phyloP scores from a whole-genome alignment of 768 basidiomycete species.

The Hygrocybe coccinea region DNA sequence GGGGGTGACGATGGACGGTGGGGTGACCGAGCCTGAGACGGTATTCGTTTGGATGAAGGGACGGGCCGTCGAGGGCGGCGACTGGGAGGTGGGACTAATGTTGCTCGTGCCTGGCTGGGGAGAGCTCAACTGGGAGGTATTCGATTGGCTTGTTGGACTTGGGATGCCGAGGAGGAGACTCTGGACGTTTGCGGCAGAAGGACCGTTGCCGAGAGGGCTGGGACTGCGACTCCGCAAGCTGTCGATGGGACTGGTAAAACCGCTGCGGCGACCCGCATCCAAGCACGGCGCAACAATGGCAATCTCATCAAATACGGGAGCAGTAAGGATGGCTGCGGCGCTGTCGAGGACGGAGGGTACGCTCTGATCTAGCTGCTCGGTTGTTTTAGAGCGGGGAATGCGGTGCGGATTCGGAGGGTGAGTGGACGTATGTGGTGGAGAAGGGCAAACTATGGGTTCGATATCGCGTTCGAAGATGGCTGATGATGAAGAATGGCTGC shows the following conservation, averaged over 20 bases:
- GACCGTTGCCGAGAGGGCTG: conserved; percentile 46
- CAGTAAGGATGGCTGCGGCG: conserved; percentile 68
- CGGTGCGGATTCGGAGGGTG: conserved; percentile 61
- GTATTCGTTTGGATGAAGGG: conserved; percentile 8
- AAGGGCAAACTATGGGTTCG: conserved; percentile 49
- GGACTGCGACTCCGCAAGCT: conserved; percentile 65
- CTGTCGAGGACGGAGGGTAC: conserved; percentile 83
- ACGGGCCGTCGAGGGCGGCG: neutral
- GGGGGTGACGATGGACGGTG: conserved; percentile 40
- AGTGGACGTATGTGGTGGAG: conserved; percentile 26
- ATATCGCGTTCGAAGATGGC: conserved; percentile 93
- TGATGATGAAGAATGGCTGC: conserved; percentile 70
- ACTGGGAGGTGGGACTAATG: neutral
- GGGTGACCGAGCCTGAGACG: conserved; percentile 10
- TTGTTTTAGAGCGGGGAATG: conserved; percentile 64
- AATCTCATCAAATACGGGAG: conserved; percentile 46
- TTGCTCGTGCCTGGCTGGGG: neutral
- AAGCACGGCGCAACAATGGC: conserved; percentile 63
- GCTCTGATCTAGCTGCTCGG: conserved; percentile 70
- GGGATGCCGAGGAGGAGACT: conserved; percentile 51
- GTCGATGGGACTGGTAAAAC: conserved; percentile 64
- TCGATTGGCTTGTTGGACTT: conserved; percentile 22
- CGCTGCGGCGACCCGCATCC: conserved; percentile 39
- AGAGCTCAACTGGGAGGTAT: conserved; percentile 4
- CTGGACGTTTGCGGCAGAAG: conserved; percentile 34